Conservation (phyloP, 768 basidiomycete genomes). For the Trametes punicea region DNA sequence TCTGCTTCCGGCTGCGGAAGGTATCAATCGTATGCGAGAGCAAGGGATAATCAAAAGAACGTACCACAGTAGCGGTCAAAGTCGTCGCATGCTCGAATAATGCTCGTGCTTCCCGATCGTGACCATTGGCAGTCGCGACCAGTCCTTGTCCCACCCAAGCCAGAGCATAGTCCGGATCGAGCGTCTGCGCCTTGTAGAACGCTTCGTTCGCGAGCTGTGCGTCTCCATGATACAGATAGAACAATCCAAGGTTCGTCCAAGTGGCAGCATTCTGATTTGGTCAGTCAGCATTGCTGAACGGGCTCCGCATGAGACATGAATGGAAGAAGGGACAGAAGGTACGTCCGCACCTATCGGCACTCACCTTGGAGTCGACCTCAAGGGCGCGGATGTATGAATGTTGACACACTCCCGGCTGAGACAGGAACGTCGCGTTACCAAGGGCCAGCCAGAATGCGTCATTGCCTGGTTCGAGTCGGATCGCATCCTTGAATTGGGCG, state of each 20-base stretch:
- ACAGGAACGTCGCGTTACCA: conserved; percentile 66
- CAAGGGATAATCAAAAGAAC: conserved; percentile 24
- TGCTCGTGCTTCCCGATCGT: conserved; percentile 58
- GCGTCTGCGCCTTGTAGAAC: conserved; percentile 81
- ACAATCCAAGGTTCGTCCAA: conserved; percentile 87
- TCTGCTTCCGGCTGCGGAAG: conserved; percentile 71
- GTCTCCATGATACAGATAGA: conserved; percentile 81
- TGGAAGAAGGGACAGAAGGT: neutral
- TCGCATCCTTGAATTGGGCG: conserved; percentile 61
- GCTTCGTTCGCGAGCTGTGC: conserved; percentile 81
- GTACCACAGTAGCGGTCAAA: conserved; percentile 55
- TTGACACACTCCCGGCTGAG: conserved; percentile 73
- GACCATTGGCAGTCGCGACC: conserved; percentile 57
- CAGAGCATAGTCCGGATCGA: conserved; percentile 85
- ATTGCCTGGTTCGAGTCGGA: conserved; percentile 70
- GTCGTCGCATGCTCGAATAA: conserved; percentile 73
- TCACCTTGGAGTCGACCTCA: conserved; percentile 82
- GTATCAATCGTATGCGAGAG: conserved; percentile 10
- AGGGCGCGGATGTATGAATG: conserved; percentile 90
- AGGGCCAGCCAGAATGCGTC: conserved; percentile 79
- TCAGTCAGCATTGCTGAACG: neutral
- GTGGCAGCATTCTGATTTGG: conserved; percentile 55
- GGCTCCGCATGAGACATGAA: neutral
- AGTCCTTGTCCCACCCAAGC: conserved; percentile 92
- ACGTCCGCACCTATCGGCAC: neutral